These are phyloP conservation scores for Vachellia collinsii DNA, from an alignment of 306 rosid genomes.

Conservation along the genomic window DNA sequence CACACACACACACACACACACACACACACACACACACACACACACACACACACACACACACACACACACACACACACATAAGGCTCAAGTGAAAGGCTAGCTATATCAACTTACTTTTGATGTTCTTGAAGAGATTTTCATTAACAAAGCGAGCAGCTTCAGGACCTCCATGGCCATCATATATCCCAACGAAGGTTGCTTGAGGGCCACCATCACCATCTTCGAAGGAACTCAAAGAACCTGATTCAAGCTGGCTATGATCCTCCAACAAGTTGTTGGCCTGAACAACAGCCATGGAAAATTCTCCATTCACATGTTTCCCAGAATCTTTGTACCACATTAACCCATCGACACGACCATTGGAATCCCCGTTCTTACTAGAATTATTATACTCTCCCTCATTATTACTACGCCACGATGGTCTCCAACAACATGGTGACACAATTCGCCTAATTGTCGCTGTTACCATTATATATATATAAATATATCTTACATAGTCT, in stretches of 20 bases:
- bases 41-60: no score
- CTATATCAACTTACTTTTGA: slow-evolving; percentile 58
- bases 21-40: no score
- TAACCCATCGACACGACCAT: slow-evolving; percentile 75
- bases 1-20: no score
- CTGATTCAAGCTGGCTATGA: slow-evolving; percentile 94
- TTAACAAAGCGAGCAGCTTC: slow-evolving; percentile 82
- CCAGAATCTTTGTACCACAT: slow-evolving; percentile 88
- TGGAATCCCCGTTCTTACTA: slow-evolving; percentile 53
- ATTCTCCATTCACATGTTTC: slow-evolving; percentile 75
- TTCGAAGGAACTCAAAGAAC: slow-evolving; percentile 63
- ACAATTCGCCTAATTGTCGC: slow-evolving; percentile 71
- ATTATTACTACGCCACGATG: slow-evolving; percentile 36
- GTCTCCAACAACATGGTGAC: slow-evolving; percentile 81
- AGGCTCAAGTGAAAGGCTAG: no score
- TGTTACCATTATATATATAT: slow-evolving; percentile 51
- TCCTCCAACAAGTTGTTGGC: slow-evolving; percentile 93
- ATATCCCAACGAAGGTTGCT: slow-evolving; percentile 90
- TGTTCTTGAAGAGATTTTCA: slow-evolving; percentile 63
- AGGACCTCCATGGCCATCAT: slow-evolving; percentile 98
- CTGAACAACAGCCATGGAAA: slow-evolving; percentile 97
- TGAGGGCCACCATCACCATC: slow-evolving; percentile 53
- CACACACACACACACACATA: no score
- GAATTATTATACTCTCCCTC: slow-evolving; percentile 64
- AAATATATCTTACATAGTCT: slow-evolving; percentile 67